Percentiles rank a stretch among this genome's conserved stretches.
Conservation (phyloP, 2,329 filamentous ascomycete species). For the Colletotrichum sp. region DNA sequence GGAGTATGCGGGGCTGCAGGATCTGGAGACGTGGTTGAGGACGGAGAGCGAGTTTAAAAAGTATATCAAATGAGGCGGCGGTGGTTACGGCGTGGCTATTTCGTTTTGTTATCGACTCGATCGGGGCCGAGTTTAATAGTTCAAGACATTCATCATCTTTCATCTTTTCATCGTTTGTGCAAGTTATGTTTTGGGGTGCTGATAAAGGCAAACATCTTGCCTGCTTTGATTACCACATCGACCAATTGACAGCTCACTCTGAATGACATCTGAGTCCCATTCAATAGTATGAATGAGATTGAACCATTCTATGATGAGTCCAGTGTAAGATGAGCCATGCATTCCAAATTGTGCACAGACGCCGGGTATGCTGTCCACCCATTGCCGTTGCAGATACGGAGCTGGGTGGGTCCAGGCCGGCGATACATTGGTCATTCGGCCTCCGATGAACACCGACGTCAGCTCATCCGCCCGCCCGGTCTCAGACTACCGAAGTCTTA, state of each 20-base stretch:
- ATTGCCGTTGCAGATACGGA: not conserved
- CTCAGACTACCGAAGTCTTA: not conserved
- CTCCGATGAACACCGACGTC: not conserved
- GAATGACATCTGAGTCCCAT: too few relatives aligned
- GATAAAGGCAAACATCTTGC: too few relatives aligned
- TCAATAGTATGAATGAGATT: too few relatives aligned
- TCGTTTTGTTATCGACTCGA: not conserved
- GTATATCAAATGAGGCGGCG: not conserved
- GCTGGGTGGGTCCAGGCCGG: not conserved
- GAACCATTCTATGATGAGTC: not conserved
- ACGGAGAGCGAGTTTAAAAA: constrained; percentile 64
- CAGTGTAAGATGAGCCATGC: fast-evolving
- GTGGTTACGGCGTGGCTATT: not conserved
- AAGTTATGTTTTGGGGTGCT: too few relatives aligned
- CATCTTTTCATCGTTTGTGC: too few relatives aligned
- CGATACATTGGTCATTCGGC: not conserved
- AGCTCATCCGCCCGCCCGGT: not conserved
- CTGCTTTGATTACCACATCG: too few relatives aligned
- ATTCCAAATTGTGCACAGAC: not conserved
- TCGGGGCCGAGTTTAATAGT: not conserved
- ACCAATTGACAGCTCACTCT: too few relatives aligned
- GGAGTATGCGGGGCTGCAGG: constrained; percentile 30
- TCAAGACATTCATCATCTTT: not conserved
- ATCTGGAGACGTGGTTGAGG: constrained; percentile 43
- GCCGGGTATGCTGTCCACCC: fast-evolving